Conservation (phyloP, 768 basidiomycete genomes). For the Megacollybia marginata region DNA sequence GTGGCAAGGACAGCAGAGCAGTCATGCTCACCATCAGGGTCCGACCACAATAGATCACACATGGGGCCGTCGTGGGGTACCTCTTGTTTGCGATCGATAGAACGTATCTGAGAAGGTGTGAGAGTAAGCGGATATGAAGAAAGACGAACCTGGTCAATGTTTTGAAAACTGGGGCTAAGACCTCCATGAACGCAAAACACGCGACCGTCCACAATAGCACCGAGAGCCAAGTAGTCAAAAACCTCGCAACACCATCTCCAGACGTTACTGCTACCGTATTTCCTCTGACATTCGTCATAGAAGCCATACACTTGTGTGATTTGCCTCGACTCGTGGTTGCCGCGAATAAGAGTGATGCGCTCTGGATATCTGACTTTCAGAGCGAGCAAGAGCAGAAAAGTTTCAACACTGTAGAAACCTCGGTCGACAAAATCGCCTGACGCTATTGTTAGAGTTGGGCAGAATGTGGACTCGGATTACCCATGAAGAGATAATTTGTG, state of each 20-base stretch:
- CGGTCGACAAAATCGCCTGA: slow-evolving; percentile 97
- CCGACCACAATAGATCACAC: slow-evolving; percentile 99
- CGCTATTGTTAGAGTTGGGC: slow-evolving; percentile 3
- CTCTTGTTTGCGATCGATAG: slow-evolving; percentile 93
- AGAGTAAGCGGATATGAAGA: neutral
- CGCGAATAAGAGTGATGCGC: slow-evolving; percentile 92
- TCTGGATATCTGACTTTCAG: slow-evolving; percentile 97
- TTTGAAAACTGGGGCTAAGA: slow-evolving; percentile 80
- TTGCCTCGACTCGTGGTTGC: slow-evolving; percentile 96
- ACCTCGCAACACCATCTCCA: slow-evolving; percentile 99
- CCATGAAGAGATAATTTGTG: slow-evolving; percentile 96
- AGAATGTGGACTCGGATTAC: slow-evolving; percentile 24
- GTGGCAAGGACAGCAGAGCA: slow-evolving; percentile 12
- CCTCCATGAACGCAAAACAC: slow-evolving; percentile 99
- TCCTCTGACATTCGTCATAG: slow-evolving; percentile 94
- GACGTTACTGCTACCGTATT: slow-evolving; percentile 90
- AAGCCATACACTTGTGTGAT: slow-evolving; percentile 96
- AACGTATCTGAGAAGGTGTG: slow-evolving; percentile 59
- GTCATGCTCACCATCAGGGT: slow-evolving; percentile 76
- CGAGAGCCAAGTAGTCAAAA: slow-evolving; percentile 92
- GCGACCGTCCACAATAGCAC: slow-evolving; percentile 93
- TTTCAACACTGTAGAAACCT: slow-evolving; percentile 95
- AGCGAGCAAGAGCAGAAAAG: slow-evolving; percentile 88
- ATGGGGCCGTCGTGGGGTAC: slow-evolving; percentile 98
- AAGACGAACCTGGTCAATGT: slow-evolving; percentile 75